Conservation (phyloP, 495 filamentous ascomycete genomes). For the Rhypophila decipiens region DNA sequence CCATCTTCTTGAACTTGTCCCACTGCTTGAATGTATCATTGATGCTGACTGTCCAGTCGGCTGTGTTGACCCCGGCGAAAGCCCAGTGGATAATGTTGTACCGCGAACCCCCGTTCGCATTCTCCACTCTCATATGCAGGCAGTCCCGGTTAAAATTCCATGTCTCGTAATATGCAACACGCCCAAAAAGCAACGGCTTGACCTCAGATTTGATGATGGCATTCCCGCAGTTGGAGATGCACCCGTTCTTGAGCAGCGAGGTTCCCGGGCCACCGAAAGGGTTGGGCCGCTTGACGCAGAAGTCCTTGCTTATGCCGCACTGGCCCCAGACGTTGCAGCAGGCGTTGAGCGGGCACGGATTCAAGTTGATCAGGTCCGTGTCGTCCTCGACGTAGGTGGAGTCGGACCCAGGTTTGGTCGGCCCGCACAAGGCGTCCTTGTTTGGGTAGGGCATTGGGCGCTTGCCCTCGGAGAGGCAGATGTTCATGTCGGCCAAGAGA, state of each 20-base stretch:
- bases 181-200: constrained; percentile 5
- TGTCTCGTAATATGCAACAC: constrained; percentile 26
- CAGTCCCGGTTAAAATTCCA: constrained; percentile 21
- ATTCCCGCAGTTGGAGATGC: constrained; percentile 44
- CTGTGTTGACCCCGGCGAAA: constrained; percentile 16
- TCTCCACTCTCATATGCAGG: constrained; percentile 12
- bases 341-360: constrained; percentile 31
- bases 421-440: constrained; percentile 40
- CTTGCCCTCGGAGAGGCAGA: constrained; percentile 44
- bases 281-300: constrained; percentile 31
- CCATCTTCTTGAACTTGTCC: constrained; percentile 13
- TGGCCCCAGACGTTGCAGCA: constrained; percentile 16
- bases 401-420: constrained; percentile 30
- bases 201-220: neutral
- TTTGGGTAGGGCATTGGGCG: constrained; percentile 40
- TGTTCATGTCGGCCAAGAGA: constrained; percentile 19
- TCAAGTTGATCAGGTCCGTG: constrained; percentile 16
- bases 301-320: constrained; percentile 44
- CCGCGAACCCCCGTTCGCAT: constrained; percentile 10
- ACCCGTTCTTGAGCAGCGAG: constrained; percentile 29
- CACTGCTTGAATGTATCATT: constrained; percentile 9
- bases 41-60: constrained; percentile 8
- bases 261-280: constrained; percentile 32
- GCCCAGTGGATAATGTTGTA: constrained; percentile 25
- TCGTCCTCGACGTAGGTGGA: constrained; percentile 3